A percentile compares a stretch with the other conserved stretches of the same genome.
Conservation (phyloP, 805 yeast genomes). For the Candida chilensis region DNA sequence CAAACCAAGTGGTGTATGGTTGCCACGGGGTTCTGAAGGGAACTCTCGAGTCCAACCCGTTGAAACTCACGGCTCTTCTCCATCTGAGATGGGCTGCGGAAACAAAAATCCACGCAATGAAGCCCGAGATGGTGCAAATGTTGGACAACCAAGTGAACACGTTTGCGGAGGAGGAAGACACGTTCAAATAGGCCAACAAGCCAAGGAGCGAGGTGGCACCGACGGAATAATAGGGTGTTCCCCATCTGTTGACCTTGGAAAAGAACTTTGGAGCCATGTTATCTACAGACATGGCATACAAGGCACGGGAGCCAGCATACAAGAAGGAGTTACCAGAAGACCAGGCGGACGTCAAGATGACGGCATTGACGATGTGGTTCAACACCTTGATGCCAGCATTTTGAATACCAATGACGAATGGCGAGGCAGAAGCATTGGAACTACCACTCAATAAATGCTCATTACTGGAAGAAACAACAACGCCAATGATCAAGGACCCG, state of each 20-base stretch:
- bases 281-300: slow-evolving; percentile 29
- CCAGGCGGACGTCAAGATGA: slow-evolving; percentile 49
- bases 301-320: slow-evolving; percentile 28
- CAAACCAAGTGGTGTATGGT: slow-evolving; percentile 50
- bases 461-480: slow-evolving; percentile 43
- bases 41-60: slow-evolving; percentile 43
- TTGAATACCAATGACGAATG: slow-evolving; percentile 57
- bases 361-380: slow-evolving; percentile 55
- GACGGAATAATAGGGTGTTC: slow-evolving; percentile 26
- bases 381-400: slow-evolving; percentile 50
- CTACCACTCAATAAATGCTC: slow-evolving; percentile 29
- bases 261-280: slow-evolving; percentile 33
- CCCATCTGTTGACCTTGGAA: slow-evolving; percentile 18
- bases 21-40: slow-evolving; percentile 49
- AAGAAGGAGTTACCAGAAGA: slow-evolving; percentile 33
- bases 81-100: slow-evolving; percentile 48
- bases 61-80: slow-evolving; percentile 52
- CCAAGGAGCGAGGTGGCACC: slow-evolving; percentile 22
- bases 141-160: slow-evolving; percentile 62
- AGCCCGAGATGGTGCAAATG: slow-evolving; percentile 58
- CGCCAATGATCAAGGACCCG: slow-evolving; percentile 49
- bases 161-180: slow-evolving; percentile 37
- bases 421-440: slow-evolving; percentile 47
- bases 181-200: slow-evolving; percentile 44
- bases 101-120: slow-evolving; percentile 52